Evolutionary conservation across 2,329 filamentous ascomycete species (phyloP), one percentile per base, ranked within the genome.

Genomic region (Coniochaeta hoffmannii): DNA sequence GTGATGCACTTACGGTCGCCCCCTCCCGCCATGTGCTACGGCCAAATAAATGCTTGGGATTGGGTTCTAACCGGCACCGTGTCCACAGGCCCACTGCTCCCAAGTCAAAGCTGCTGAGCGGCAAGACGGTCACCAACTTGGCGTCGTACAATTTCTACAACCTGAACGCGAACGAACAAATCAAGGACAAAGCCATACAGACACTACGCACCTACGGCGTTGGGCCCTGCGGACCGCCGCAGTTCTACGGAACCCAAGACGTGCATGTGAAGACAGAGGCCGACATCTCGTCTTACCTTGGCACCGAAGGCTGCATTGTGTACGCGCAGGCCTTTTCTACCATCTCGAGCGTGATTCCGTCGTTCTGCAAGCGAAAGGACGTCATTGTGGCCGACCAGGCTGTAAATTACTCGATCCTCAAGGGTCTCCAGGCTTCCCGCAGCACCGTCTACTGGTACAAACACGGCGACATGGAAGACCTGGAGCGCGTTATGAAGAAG

Each of bases 111-210:
- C 82, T 99, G 55, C 79, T 85, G 50, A 96, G 87, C 70, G 94
- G 94, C 64, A 88, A 90, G 62, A 96, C 89, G 17, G 94, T 97
- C 24, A 90, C 83, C 56, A 99, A 99, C 69, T 86, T 99, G 60
- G 93, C 90, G 35, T 95, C 90, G 1, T 94, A 91, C 75, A 99
- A 99, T 71, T 96, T 94, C 72, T 97, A 96, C 78, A 97, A 99
- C 75, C 91, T 99, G 71, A 90, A 95, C 61, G 84, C 85, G 54
- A 97, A 96, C 69, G 93, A 97, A 59, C 82, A 86, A 34, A 86
- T 99, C 65, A 96, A 96, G 67, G 91, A 97, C 64, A 95, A 96
- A 71, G 94, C 93, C 1, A 91, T 99, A 59, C 87, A 93, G 70
- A 95, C 92, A 0, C 81, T 99, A 36, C 89, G 93, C 58, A 96